phyloP scores from a whole-genome alignment of 106 monocot genomes.

The Allium sativum region DNA sequence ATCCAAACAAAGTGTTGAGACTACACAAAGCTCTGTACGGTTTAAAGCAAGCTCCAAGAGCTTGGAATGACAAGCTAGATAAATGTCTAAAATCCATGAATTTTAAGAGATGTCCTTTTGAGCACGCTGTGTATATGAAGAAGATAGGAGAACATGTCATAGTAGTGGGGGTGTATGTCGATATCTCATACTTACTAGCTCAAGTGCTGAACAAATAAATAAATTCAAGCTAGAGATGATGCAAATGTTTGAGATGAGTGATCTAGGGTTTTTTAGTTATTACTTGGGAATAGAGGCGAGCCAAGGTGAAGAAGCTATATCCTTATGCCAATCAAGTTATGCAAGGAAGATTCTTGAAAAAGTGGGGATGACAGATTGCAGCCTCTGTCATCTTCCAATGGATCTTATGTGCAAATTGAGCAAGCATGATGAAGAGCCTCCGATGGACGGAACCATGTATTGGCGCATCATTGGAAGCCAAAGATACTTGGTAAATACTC shows the following conservation, averaged over 20 bases:
- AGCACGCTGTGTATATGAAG: conserved; percentile 2
- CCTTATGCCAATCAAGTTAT: background rate
- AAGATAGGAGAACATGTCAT: background rate
- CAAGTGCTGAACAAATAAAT: background rate
- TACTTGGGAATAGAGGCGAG: conserved; percentile 18
- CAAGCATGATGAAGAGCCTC: background rate
- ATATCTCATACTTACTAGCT: conserved; percentile 6
- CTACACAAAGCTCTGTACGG: background rate
- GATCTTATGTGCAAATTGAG: conserved; percentile 1
- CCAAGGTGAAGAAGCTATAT: background rate
- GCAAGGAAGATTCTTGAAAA: conserved; percentile 5
- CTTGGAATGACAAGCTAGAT: background rate
- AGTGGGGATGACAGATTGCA: conserved; percentile 11
- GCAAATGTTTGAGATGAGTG: conserved; percentile 1
- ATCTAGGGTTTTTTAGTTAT: background rate
- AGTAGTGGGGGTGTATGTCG: conserved; percentile 10
- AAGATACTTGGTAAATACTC: background rate
- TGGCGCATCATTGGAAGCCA: conserved; percentile 5
- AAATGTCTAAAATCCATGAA: background rate
- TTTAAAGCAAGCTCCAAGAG: no score
- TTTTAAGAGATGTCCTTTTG: background rate
- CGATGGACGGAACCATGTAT: conserved; percentile 1
- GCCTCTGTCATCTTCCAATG: conserved; percentile 6
- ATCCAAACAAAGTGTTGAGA: background rate
- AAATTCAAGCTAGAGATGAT: conserved; percentile 8